These are phyloP conservation scores for Collybia nuda DNA, from an alignment of 768 basidiomycete genomes.

Conservation along the genomic window DNA sequence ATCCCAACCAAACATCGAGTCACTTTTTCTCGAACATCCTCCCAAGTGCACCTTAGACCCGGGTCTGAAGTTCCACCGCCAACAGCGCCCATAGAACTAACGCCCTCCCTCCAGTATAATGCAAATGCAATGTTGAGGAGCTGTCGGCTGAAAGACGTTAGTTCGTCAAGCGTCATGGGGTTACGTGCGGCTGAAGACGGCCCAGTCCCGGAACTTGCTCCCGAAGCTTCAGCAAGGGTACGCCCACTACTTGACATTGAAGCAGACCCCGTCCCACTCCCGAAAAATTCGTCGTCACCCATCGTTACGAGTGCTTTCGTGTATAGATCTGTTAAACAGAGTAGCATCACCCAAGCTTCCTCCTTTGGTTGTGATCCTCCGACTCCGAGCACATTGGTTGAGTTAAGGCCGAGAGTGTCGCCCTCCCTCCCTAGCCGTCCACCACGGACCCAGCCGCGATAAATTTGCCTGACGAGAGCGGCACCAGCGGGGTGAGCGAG, in stretches of 20 bases:
- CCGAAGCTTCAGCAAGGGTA: background rate
- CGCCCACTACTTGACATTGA: background rate
- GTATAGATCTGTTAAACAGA: constrained; percentile 82
- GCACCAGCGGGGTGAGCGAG: constrained; percentile 47
- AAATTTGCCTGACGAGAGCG: constrained; percentile 74
- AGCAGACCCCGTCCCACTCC: constrained; percentile 14
- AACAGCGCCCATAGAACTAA: constrained; percentile 10
- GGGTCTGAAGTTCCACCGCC: constrained; percentile 14
- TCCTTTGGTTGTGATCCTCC: constrained; percentile 41
- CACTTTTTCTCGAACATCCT: constrained; percentile 70
- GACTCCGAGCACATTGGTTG: background rate
- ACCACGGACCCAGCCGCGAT: constrained; percentile 61
- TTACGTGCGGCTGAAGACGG: constrained; percentile 46
- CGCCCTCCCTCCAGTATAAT: constrained; percentile 51
- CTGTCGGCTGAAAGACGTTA: constrained; percentile 71
- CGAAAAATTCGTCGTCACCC: constrained; percentile 97
- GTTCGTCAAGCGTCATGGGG: constrained; percentile 80
- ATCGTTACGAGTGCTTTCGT: constrained; percentile 84
- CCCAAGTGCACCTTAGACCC: constrained; percentile 53
- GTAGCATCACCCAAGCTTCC: constrained; percentile 61
- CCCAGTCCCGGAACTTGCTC: background rate
- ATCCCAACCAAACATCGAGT: constrained; percentile 80
- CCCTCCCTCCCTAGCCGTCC: constrained; percentile 64
- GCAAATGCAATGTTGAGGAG: constrained; percentile 84
- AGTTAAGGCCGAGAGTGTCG: constrained; percentile 11